Conservation (phyloP, 202 grass and related monocot genomes). For the Schoenoplectus triqueter region DNA sequence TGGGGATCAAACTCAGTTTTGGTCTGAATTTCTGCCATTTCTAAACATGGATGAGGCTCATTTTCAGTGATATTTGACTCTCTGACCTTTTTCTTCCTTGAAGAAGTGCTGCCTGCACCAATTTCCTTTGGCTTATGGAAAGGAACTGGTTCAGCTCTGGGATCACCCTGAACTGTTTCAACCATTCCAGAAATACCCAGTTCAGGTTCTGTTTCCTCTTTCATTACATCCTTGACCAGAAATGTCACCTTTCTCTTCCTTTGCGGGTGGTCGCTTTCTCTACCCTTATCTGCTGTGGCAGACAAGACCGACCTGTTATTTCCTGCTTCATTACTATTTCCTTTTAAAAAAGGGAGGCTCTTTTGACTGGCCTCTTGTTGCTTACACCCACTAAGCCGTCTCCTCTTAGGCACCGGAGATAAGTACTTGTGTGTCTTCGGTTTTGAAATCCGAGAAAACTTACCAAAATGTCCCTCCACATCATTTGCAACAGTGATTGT, state of each 20-base stretch:
- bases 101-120: background rate
- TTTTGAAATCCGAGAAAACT: constrained; percentile 42
- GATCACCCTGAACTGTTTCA: constrained; percentile 14
- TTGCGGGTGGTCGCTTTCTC: constrained; percentile 7
- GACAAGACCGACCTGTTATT: background rate
- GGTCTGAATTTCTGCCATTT: background rate
- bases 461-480: constrained; percentile 36
- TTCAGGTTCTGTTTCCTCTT: constrained; percentile 33
- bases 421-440: constrained; percentile 62
- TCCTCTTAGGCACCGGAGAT: constrained; percentile 71
- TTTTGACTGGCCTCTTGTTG: constrained; percentile 50
- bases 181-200: background rate
- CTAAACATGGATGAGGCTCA: constrained; percentile 4
- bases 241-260: constrained; percentile 59
- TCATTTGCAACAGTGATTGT: constrained; percentile 38
- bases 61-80: background rate
- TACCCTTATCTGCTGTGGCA: background rate
- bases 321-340: constrained; percentile 15
- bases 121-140: background rate
- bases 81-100: constrained; percentile 37
- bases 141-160: constrained; percentile 12
- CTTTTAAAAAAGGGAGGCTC: constrained; percentile 50
- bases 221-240: constrained; percentile 38
- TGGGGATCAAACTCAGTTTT: constrained; percentile 14
- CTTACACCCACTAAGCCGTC: constrained; percentile 70